Percentiles rank a stretch among this genome's conserved stretches.
Conservation (phyloP, 805 yeast genomes). For the Yamadazyma tumulicola region DNA sequence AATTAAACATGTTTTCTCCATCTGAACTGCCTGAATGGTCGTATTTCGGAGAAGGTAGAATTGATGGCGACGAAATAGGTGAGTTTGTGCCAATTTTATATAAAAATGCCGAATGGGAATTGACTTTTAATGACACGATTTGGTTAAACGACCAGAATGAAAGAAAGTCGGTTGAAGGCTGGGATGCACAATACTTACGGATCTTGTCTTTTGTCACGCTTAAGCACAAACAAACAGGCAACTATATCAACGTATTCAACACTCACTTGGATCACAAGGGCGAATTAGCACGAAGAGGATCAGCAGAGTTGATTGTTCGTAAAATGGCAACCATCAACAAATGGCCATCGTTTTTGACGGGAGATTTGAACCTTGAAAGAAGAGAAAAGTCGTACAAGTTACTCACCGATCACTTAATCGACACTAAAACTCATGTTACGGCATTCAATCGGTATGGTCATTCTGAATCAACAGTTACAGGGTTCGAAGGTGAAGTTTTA, state of each 20-base stretch:
- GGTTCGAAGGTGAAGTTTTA: constrained; percentile 26
- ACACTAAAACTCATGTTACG: constrained; percentile 18
- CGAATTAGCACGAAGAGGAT: constrained; percentile 23
- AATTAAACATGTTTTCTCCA: constrained; percentile 19
- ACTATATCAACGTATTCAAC: constrained; percentile 29
- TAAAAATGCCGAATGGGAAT: constrained; percentile 25
- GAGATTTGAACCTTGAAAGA: constrained; percentile 27
- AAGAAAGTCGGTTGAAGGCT: constrained; percentile 29
- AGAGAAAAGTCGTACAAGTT: constrained; percentile 17
- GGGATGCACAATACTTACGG: constrained; percentile 36
- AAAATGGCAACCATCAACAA: constrained; percentile 21
- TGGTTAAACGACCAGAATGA: constrained; percentile 36
- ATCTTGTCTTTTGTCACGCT: constrained; percentile 32
- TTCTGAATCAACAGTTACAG: constrained; percentile 27
- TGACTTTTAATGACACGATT: constrained; percentile 24
- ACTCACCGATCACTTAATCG: constrained; percentile 14
- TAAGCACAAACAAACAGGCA: constrained; percentile 22
- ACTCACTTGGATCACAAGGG: constrained; percentile 41
- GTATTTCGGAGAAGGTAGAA: constrained; percentile 30
- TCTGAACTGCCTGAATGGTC: constrained; percentile 22
- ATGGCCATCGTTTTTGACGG: constrained; percentile 32
- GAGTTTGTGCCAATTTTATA: constrained; percentile 33
- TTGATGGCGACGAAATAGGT: constrained; percentile 24
- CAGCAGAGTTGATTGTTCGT: constrained; percentile 27
- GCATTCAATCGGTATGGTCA: constrained; percentile 27